Evolutionary conservation across 1,139 yeast genomes (phyloP).

Genomic region (Blastobotrys malaysiensis): DNA sequence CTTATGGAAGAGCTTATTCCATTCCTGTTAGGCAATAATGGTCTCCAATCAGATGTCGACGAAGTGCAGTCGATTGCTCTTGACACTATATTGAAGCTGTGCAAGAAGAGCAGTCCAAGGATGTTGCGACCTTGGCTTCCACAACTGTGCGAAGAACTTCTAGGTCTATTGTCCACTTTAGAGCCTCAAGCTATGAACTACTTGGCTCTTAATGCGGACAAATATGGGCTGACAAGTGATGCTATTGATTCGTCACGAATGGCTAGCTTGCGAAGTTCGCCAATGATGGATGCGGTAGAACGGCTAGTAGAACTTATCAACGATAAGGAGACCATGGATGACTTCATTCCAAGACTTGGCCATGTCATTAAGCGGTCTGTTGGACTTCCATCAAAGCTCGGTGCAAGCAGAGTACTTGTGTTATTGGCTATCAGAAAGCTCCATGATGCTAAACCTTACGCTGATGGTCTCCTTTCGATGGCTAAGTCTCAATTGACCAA

Average conservation of each 20-base stretch:
- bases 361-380: conserved; percentile 59
- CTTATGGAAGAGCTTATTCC: conserved; percentile 67
- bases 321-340: conserved; percentile 43
- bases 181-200: conserved; percentile 92
- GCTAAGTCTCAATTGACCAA: conserved; percentile 60
- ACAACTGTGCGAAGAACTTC: conserved; percentile 59
- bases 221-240: conserved; percentile 65
- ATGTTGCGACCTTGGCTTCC: conserved; percentile 67
- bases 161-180: conserved; percentile 70
- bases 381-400: conserved; percentile 88
- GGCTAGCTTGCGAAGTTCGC: conserved; percentile 71
- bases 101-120: conserved; percentile 51
- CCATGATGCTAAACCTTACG: conserved; percentile 51
- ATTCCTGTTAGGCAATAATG: conserved; percentile 71
- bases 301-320: conserved; percentile 46
- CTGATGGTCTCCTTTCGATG: conserved; percentile 55
- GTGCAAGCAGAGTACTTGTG: conserved; percentile 74
- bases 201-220: conserved; percentile 80
- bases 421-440: conserved; percentile 55
- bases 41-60: conserved; percentile 78
- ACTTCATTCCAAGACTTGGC: conserved; percentile 45
- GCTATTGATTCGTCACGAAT: conserved; percentile 76
- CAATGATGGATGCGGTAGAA: conserved; percentile 86
- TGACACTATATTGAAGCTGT: conserved; percentile 63
- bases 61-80: conserved; percentile 77